Conservation (phyloP, 768 basidiomycete species). For the Naganishia friedmannii region DNA sequence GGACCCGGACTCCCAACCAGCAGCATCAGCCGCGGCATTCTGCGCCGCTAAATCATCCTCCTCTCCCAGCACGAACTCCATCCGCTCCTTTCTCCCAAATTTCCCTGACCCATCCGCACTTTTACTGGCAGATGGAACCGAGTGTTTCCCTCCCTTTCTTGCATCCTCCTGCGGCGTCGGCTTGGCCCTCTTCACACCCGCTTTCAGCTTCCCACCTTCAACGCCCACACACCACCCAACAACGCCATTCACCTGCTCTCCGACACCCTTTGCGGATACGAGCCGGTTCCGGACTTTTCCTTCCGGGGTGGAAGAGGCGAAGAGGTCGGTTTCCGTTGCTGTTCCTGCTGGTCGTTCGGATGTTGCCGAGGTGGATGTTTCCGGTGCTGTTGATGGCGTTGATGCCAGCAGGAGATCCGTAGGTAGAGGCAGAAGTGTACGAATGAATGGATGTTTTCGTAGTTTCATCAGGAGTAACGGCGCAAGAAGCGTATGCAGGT, state of each 20-base stretch:
- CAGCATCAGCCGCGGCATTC: slow-evolving; percentile 40
- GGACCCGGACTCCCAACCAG: slow-evolving; percentile 52
- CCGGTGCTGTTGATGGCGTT: background rate
- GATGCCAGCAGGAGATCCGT: slow-evolving; percentile 53
- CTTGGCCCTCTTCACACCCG: slow-evolving; percentile 37
- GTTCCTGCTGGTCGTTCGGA: too few species aligned
- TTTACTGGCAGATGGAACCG: too few species aligned
- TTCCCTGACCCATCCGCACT: slow-evolving; percentile 29
- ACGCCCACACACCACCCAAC: slow-evolving; percentile 58
- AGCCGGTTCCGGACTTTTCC: slow-evolving; percentile 70
- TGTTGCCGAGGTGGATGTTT: too few species aligned
- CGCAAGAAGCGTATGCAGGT: slow-evolving; percentile 62
- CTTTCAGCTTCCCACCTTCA: slow-evolving; percentile 38
- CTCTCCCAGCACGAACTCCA: background rate
- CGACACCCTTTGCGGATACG: slow-evolving; percentile 70
- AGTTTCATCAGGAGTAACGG: slow-evolving; percentile 71
- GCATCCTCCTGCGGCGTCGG: slow-evolving; percentile 6
- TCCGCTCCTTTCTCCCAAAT: slow-evolving; percentile 23
- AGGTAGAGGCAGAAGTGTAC: slow-evolving; percentile 57
- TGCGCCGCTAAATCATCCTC: slow-evolving; percentile 43
- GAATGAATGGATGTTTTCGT: slow-evolving; percentile 66
- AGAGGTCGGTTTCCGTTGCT: background rate
- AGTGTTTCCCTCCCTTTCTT: slow-evolving; percentile 33
- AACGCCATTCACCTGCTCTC: slow-evolving; percentile 59
- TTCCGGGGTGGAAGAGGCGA: slow-evolving; percentile 32